Evolutionary conservation across 768 basidiomycete species (phyloP).

Genomic region (Boletellus ananas): DNA sequence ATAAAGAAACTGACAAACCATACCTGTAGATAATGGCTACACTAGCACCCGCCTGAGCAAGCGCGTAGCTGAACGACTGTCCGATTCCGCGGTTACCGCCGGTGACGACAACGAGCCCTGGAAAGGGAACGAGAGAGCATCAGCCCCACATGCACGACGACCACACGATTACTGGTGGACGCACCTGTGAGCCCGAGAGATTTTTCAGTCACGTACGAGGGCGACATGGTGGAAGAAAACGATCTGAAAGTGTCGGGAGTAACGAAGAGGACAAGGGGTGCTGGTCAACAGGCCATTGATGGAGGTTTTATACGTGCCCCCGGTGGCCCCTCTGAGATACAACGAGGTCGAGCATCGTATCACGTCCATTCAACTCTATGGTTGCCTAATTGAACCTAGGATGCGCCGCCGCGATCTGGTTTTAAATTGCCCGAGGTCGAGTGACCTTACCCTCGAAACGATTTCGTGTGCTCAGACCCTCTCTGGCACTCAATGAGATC

Average conservation of each 20-base stretch:
- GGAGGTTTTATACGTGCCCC: constrained; percentile 9
- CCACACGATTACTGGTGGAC: neutral
- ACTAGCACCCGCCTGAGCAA: constrained; percentile 51
- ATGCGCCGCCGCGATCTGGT: neutral
- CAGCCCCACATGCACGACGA: too few species aligned
- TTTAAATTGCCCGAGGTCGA: constrained; percentile 9
- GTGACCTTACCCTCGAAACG: constrained; percentile 11
- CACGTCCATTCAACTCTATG: constrained; percentile 1
- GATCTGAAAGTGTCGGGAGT: neutral
- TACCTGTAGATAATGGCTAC: constrained; percentile 63
- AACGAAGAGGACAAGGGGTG: neutral
- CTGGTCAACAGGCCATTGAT: neutral
- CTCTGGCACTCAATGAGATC: neutral
- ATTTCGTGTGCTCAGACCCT: neutral
- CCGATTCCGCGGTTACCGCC: constrained; percentile 66
- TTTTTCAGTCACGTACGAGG: neutral
- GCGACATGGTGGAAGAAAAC: constrained; percentile 9
- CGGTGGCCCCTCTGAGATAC: constrained; percentile 13
- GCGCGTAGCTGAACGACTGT: constrained; percentile 46
- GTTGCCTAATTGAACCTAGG: constrained; percentile 3
- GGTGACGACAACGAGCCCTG: constrained; percentile 52
- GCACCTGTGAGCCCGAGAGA: constrained; percentile 29
- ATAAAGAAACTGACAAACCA: neutral
- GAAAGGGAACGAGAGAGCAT: constrained; percentile 6
- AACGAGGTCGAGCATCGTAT: neutral